Evolutionary conservation across 2,329 filamentous ascomycete species (phyloP).

Genomic region (Atkinsonella hypoxylon): DNA sequence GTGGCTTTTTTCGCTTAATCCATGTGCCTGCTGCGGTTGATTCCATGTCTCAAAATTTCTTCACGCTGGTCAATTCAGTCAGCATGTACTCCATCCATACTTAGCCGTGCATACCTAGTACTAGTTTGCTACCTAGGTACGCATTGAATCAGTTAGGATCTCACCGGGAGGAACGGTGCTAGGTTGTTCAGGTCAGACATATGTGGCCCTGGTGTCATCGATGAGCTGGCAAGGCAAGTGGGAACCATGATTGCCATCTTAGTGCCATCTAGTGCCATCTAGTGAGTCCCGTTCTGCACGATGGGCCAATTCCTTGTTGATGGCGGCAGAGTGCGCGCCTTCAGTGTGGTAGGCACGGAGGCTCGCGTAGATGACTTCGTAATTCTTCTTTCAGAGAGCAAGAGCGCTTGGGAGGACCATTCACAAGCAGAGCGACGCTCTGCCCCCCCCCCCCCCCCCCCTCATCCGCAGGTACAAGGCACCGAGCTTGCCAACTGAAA

Average conservation of each 20-base stretch:
- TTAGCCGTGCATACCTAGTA: background rate
- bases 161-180: background rate
- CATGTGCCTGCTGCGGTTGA: background rate
- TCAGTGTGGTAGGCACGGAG: too few relatives aligned
- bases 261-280: too few relatives aligned
- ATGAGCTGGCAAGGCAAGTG: too few relatives aligned
- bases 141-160: background rate
- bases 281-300: background rate
- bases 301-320: too few relatives aligned
- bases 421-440: too few relatives aligned
- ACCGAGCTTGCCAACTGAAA: background rate
- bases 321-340: too few relatives aligned
- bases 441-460: background rate
- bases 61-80: background rate
- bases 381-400: too few relatives aligned
- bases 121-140: background rate
- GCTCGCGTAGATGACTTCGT: too few relatives aligned
- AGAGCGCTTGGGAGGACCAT: too few relatives aligned
- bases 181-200: background rate
- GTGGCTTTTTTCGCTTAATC: background rate
- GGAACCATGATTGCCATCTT: background rate
- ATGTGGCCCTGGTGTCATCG: background rate
- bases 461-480: background rate
- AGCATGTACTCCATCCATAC: too few relatives aligned
- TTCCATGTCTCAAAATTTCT: background rate